Percentiles rank a stretch among this genome's conserved stretches.
Conservation (phyloP, 164 flowering plant species). For the Dillenia turbinata region DNA sequence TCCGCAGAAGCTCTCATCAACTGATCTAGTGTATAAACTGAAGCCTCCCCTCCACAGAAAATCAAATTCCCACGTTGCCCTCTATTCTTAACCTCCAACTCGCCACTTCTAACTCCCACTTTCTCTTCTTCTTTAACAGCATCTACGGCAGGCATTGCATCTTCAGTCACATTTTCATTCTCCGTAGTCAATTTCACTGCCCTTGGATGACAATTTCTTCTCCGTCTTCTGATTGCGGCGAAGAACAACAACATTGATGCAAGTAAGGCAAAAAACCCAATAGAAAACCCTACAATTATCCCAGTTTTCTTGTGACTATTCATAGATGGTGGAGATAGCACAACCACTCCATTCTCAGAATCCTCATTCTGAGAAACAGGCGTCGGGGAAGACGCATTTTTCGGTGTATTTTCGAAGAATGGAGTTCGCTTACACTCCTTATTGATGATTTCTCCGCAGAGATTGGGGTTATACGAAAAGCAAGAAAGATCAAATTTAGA, state of each 20-base stretch:
- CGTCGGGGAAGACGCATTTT: constrained; percentile 21
- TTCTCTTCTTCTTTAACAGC: constrained; percentile 45
- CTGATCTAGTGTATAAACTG: constrained; percentile 69
- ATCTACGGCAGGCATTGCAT: constrained; percentile 37
- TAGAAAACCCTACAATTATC: constrained; percentile 36
- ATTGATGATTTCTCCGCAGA: constrained; percentile 73
- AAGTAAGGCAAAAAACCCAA: constrained; percentile 27
- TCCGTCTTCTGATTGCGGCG: constrained; percentile 24
- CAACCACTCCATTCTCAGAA: constrained; percentile 23
- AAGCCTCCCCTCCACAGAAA: constrained; percentile 87
- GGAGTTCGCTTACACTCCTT: constrained; percentile 42
- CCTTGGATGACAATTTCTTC: constrained; percentile 3
- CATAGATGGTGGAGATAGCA: constrained; percentile 16
- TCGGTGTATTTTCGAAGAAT: constrained; percentile 38
- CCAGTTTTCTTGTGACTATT: constrained; percentile 22
- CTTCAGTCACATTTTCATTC: constrained; percentile 21
- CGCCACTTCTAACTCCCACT: constrained; percentile 1
- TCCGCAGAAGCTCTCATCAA: constrained; percentile 93
- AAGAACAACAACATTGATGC: constrained; percentile 24
- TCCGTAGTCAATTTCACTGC: constrained; percentile 10
- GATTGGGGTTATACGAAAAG: constrained; percentile 48
- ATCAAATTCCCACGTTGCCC: constrained; percentile 65
- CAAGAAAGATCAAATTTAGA: constrained; percentile 35
- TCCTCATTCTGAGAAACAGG: constrained; percentile 18
- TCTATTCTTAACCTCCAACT: constrained; percentile 53